Conservation (phyloP, 2,329 filamentous ascomycete genomes). For the Claviceps sp. region DNA sequence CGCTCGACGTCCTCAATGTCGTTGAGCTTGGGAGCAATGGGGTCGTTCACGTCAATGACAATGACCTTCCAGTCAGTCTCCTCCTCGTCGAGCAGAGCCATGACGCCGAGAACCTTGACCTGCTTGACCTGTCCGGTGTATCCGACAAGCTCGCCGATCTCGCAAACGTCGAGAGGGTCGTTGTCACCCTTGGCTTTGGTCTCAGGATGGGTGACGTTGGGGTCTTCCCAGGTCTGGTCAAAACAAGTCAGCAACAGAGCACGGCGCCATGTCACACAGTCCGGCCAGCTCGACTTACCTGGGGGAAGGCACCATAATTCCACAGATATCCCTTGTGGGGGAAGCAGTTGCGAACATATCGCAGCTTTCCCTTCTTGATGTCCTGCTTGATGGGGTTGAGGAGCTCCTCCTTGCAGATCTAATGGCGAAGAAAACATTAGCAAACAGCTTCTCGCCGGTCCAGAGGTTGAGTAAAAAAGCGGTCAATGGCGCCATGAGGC, state of each 20-base stretch:
- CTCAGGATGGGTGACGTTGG: conserved; percentile 88
- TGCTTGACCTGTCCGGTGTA: conserved; percentile 97
- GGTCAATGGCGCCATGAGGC: neutral
- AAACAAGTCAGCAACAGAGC: neutral
- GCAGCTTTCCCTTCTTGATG: conserved; percentile 98
- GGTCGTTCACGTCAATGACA: conserved; percentile 97
- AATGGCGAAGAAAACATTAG: conserved; percentile 11
- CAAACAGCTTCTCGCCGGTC: neutral
- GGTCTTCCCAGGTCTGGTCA: conserved; percentile 92
- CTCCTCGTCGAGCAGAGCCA: conserved; percentile 97
- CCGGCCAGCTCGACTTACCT: conserved; percentile 42
- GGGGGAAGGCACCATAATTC: conserved; percentile 99
- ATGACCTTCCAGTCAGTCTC: conserved; percentile 99
- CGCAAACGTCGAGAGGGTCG: conserved; percentile 97
- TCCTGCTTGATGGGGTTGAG: conserved; percentile 99
- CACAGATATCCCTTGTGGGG: conserved; percentile 99
- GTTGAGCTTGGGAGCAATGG: conserved; percentile 89
- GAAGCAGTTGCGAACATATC: conserved; percentile 99
- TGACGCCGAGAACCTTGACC: conserved; percentile 98
- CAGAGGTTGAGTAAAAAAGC: neutral
- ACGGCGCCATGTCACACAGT: neutral
- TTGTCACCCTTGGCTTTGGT: conserved; percentile 99
- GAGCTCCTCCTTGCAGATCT: conserved; percentile 98
- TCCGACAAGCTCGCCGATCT: conserved; percentile 96
- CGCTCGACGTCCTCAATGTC: conserved; percentile 98